Evolutionary conservation across 192 early-diverging fungal species (phyloP).

Genomic region (Linnemannia schmuckeri): DNA sequence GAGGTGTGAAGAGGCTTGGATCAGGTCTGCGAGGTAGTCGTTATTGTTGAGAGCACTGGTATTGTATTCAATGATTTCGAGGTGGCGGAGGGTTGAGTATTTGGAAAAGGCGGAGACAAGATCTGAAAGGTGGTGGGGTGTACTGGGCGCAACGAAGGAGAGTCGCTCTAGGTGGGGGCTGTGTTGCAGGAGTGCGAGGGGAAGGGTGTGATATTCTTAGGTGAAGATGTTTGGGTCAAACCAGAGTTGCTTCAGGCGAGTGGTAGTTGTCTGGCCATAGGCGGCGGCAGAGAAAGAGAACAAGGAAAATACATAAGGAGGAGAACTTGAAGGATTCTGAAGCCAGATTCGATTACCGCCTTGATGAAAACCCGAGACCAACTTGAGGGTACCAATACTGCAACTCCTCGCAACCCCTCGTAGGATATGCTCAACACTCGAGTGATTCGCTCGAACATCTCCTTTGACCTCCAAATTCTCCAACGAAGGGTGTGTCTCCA

Average conservation of each 20-base stretch:
- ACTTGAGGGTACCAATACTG: neutral
- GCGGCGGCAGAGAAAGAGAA: neutral
- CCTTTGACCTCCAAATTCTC: neutral
- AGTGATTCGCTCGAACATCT: neutral
- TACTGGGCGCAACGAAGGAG: neutral
- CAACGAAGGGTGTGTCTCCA: conserved; percentile 13
- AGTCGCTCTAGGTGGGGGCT: conserved; percentile 26
- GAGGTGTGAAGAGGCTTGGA: neutral
- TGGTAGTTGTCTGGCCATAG: neutral
- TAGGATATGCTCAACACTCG: neutral
- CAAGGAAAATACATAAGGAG: neutral
- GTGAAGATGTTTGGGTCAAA: neutral
- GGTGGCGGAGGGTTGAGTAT: conserved; percentile 1
- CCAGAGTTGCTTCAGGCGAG: conserved; percentile 8
- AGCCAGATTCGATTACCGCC: neutral
- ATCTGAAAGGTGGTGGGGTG: neutral
- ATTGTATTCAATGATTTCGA: neutral
- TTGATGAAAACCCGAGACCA: neutral
- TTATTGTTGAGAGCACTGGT: neutral
- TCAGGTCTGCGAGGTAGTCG: neutral
- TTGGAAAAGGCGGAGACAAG: neutral
- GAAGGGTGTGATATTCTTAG: neutral
- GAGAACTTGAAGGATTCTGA: neutral
- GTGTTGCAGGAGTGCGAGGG: neutral
- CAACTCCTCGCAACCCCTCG: neutral